Evolutionary conservation across 371 early-diverging fungal species (phyloP).

Genomic region (Mucor irregularis): DNA sequence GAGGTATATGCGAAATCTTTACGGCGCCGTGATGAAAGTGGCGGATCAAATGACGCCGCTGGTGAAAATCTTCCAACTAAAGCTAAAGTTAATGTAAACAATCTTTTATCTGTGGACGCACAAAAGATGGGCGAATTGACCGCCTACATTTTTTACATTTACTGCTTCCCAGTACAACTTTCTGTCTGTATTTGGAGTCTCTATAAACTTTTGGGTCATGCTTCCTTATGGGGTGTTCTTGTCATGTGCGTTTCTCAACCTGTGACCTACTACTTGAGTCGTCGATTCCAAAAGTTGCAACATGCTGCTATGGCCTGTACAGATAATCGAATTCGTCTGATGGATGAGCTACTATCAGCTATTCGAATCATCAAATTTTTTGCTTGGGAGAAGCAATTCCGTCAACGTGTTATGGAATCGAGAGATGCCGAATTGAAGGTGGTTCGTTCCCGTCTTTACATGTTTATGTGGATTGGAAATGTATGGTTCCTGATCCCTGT

Average conservation of each 20-base stretch:
- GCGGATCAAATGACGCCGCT: slow-evolving; percentile 3
- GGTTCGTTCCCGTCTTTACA: slow-evolving; percentile 42
- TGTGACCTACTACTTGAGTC: slow-evolving; percentile 54
- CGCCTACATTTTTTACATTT: slow-evolving; percentile 59
- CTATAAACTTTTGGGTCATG: slow-evolving; percentile 62
- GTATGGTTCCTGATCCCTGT: slow-evolving; percentile 46
- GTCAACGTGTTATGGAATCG: slow-evolving; percentile 48
- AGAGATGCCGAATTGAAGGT: slow-evolving; percentile 53
- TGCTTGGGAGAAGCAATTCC: slow-evolving; percentile 80
- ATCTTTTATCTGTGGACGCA: slow-evolving; percentile 60
- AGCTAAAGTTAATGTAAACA: slow-evolving; percentile 46
- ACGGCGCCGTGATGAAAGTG: slow-evolving; percentile 53
- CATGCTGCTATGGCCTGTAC: slow-evolving; percentile 56
- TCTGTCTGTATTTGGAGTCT: slow-evolving; percentile 60
- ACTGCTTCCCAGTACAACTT: slow-evolving; percentile 62
- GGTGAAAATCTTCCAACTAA: neutral
- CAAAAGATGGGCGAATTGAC: slow-evolving; percentile 55
- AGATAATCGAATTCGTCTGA: slow-evolving; percentile 64
- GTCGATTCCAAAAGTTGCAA: slow-evolving; percentile 52
- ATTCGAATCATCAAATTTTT: slow-evolving; percentile 84
- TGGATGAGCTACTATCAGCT: slow-evolving; percentile 72
- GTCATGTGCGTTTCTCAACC: slow-evolving; percentile 64
- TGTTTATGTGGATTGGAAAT: slow-evolving; percentile 46
- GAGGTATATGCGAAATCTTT: slow-evolving; percentile 62
- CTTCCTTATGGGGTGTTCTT: slow-evolving; percentile 67